phyloP scores from a whole-genome alignment of 2,329 filamentous ascomycete genomes.

The Juglanconis juglandina region DNA sequence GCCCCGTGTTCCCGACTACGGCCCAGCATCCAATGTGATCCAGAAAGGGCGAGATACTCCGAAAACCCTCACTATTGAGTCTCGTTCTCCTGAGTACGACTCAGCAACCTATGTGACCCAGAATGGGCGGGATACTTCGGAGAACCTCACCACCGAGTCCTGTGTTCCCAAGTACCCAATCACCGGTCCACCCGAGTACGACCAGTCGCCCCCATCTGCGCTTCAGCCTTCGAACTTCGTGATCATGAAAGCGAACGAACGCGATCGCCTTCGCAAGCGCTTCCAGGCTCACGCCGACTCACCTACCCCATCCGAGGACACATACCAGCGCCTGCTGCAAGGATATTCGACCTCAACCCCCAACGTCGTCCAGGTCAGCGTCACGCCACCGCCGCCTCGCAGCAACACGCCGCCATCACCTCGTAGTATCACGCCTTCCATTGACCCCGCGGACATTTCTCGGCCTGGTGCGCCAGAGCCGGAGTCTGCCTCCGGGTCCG shows the following conservation, averaged over 20 bases:
- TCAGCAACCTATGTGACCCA: neutral
- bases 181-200: neutral
- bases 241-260: neutral
- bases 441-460: constrained; percentile 53
- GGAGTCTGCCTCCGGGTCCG: constrained; percentile 30
- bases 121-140: neutral
- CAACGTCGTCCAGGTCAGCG: neutral
- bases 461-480: constrained; percentile 53
- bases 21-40: no score
- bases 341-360: neutral
- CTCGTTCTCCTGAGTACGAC: neutral
- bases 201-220: neutral
- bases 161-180: neutral
- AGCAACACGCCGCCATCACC: neutral
- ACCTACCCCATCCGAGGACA: neutral
- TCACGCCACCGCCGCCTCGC: neutral
- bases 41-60: no score
- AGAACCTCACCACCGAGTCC: no score
- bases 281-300: constrained; percentile 1
- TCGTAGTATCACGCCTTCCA: neutral
- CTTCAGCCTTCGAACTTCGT: neutral
- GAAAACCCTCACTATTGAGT: no score
- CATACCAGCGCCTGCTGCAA: neutral
- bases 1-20: no score
- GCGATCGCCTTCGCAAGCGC: neutral